Base-by-base conservation (phyloP, 495 filamentous ascomycete genomes). In the Astrothelium macrocarpum region DNA sequence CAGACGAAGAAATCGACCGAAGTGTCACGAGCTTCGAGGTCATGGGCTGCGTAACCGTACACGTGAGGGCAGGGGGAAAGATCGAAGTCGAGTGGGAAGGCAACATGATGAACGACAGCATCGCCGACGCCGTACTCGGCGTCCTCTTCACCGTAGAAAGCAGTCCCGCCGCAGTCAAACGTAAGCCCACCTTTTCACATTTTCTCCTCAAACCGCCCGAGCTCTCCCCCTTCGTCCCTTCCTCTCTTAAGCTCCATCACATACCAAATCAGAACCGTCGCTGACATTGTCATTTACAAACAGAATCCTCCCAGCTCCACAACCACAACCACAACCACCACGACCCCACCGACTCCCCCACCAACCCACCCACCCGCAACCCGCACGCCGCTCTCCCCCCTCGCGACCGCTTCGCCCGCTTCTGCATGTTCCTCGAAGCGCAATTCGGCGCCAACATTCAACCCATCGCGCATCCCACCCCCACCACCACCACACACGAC, bases 61-160 rank as follows among this genome's bases (percentile, higher is more conserved):
- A 85, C 46, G 88, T 89, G 70, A 77, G 84, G 31, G 78, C 73
- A 53, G 84, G 80, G 62, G 87, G 91, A 26, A 88, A 93, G 70
- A 83, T 98, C 9, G 91, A 93, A 70, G 76, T 97, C 1, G 91
- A 96, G 71, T 98, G 94, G 94, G 94, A 97, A 70, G 94, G 93
- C 32, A 98, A 96, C 71, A 88, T 95, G 82, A 84, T 96, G 67
- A 98, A 97, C 70, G 94, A 98, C 68, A 90, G 92, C 32, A 94
- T 98, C 67, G 94, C 95, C 7, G 94, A 98, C 75, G 90, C 94
- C 12, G 89, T 96, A 18, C 87, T 97, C 78, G 94, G 89, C 4
- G 90, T 96, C 2, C 81, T 98, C 11, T 82, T 95, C 64, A 89
- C 86, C 0, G 86, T 95, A 16, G 95, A 98, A 76, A 93, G 87